Percentiles rank a stretch among this genome's conserved stretches.
These are phyloP conservation scores for Paxillus involutus DNA, from an alignment of 768 basidiomycete genomes.

Conservation along the genomic window DNA sequence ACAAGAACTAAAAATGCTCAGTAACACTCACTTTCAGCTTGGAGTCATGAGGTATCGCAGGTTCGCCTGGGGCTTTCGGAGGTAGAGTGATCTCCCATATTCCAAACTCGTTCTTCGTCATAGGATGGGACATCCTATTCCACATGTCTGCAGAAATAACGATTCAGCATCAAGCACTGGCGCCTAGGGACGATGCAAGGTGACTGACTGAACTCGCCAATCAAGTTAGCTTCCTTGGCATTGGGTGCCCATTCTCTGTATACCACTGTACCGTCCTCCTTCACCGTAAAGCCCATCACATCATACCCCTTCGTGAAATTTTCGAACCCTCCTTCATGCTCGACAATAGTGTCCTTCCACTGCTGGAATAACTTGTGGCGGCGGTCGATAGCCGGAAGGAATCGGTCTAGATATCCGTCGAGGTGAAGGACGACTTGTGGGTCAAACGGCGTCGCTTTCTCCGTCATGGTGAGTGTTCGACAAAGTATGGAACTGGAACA, in stretches of 20 bases:
- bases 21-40: conserved; percentile 76
- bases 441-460: conserved; percentile 46
- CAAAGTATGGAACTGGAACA: neutral
- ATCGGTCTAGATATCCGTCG: conserved; percentile 76
- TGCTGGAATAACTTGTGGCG: conserved; percentile 67
- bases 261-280: conserved; percentile 60
- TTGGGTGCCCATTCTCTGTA: conserved; percentile 99
- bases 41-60: conserved; percentile 90
- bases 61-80: conserved; percentile 61
- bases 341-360: conserved; percentile 76
- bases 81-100: conserved; percentile 86
- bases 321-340: conserved; percentile 82
- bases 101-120: conserved; percentile 84
- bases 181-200: neutral
- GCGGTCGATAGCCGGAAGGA: conserved; percentile 65
- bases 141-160: conserved; percentile 64
- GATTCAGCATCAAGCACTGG: conserved; percentile 3
- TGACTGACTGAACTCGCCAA: conserved; percentile 94
- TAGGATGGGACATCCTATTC: conserved; percentile 81
- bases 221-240: conserved; percentile 76
- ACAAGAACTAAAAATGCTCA: neutral
- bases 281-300: conserved; percentile 72
- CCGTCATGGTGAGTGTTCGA: conserved; percentile 34
- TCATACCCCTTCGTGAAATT: conserved; percentile 58
- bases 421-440: conserved; percentile 56